Evolutionary conservation across 2,329 filamentous ascomycete species (phyloP).

Genomic region (Ceratocystiopsis brevicomis): DNA sequence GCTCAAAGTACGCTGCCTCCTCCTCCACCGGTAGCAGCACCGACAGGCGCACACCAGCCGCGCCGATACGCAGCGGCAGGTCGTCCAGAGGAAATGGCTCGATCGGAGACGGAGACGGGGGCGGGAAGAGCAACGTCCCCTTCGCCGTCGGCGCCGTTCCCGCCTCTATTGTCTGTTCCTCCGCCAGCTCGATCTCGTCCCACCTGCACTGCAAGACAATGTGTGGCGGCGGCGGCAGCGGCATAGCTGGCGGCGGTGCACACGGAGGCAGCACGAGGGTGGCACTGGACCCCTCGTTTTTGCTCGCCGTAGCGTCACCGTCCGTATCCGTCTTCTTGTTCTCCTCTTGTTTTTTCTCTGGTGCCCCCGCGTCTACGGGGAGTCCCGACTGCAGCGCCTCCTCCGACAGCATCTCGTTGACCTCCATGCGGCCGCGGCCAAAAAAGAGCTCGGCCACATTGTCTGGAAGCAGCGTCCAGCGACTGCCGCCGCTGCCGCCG

Average conservation of each 20-base stretch:
- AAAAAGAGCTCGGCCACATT: conserved; percentile 39
- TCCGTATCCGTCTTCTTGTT: not conserved
- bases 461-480: conserved; percentile 31
- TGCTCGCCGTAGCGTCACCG: not conserved
- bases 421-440: conserved; percentile 33
- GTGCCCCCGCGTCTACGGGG: not conserved
- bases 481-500: conserved; percentile 11
- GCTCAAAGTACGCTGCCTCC: conserved; percentile 10
- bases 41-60: conserved; percentile 17
- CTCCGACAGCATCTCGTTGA: conserved; percentile 39
- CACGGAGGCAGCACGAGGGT: not conserved
- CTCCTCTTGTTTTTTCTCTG: not conserved
- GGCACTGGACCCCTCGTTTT: too few species aligned
- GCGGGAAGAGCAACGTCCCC: not conserved
- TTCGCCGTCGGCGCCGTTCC: not conserved
- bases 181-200: too few species aligned
- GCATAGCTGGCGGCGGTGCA: not conserved
- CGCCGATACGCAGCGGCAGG: conserved; percentile 23
- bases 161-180: not conserved
- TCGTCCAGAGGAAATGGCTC: conserved; percentile 33
- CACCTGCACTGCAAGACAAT: conserved; percentile 1
- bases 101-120: conserved; percentile 4
- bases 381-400: conserved; percentile 29
- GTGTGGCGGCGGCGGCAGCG: conserved; percentile 3
- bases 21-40: conserved; percentile 14